Conservation (phyloP, 495 filamentous ascomycete genomes). For the Aspergillus coremiiformis region DNA sequence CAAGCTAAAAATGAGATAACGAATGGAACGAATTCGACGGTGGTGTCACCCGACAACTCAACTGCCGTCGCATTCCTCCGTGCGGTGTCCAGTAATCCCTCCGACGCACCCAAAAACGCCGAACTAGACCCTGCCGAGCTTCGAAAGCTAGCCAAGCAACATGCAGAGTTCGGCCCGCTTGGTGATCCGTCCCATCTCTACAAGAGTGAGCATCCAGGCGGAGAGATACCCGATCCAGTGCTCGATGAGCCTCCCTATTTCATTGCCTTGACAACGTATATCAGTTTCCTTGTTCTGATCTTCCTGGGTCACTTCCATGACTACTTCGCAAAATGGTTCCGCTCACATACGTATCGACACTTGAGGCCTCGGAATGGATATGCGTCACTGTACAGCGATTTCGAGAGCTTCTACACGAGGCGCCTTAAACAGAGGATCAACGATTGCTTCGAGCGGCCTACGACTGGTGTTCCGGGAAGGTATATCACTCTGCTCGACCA, state of each 20-base stretch:
- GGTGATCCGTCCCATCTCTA: slow-evolving; percentile 63
- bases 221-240: slow-evolving; percentile 60
- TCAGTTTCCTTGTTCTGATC: slow-evolving; percentile 84
- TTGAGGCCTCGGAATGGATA: slow-evolving; percentile 70
- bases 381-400: slow-evolving; percentile 82
- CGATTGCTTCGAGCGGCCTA: slow-evolving; percentile 82
- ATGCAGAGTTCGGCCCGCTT: slow-evolving; percentile 80
- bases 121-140: slow-evolving; percentile 49
- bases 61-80: slow-evolving; percentile 17
- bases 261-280: slow-evolving; percentile 83
- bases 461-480: slow-evolving; percentile 77
- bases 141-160: slow-evolving; percentile 52
- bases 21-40: background rate
- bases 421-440: slow-evolving; percentile 80
- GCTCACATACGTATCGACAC: slow-evolving; percentile 60
- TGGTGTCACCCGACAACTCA: background rate
- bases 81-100: slow-evolving; percentile 13
- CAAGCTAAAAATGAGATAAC: slow-evolving; percentile 7
- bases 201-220: slow-evolving; percentile 62
- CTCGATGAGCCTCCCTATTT: slow-evolving; percentile 86
- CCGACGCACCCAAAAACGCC: slow-evolving; percentile 2
- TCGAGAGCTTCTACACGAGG: slow-evolving; percentile 90
- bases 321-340: slow-evolving; percentile 81
- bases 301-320: slow-evolving; percentile 80
- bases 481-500: slow-evolving; percentile 79